A percentile compares a stretch with the other conserved stretches of the same genome.
Evolutionary conservation across 352 stramenopile species (phyloP).

Genomic region (Globisporangium orthogonon): DNA sequence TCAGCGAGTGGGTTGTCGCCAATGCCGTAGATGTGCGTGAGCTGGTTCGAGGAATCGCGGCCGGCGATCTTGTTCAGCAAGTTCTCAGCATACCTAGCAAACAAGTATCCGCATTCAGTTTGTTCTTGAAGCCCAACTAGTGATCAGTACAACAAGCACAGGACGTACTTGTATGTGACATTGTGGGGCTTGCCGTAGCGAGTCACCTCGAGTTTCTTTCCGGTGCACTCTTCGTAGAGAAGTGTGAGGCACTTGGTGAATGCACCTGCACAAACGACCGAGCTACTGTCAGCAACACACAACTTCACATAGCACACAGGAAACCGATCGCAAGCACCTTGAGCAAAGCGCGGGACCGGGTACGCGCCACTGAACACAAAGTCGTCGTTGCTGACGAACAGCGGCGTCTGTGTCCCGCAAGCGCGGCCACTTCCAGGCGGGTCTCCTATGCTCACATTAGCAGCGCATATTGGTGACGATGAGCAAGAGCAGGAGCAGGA

Average conservation of each 20-base stretch:
- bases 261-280: conserved; percentile 22
- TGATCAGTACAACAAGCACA: neutral
- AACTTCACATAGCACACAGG: conserved; percentile 5
- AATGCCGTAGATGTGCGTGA: conserved; percentile 82
- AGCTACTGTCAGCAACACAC: neutral
- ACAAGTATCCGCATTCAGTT: neutral
- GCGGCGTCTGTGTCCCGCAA: conserved; percentile 54
- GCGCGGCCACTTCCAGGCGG: conserved; percentile 50
- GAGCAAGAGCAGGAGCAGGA: neutral
- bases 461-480: neutral
- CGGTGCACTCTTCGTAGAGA: conserved; percentile 64
- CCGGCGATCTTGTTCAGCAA: conserved; percentile 56
- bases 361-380: conserved; percentile 85
- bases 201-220: conserved; percentile 56
- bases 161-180: conserved; percentile 75
- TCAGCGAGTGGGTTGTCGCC: conserved; percentile 86
- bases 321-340: conserved; percentile 25
- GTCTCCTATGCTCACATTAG: conserved; percentile 21
- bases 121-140: neutral
- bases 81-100: conserved; percentile 51
- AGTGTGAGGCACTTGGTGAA: conserved; percentile 75
- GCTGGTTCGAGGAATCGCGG: conserved; percentile 20
- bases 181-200: conserved; percentile 83
- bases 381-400: conserved; percentile 86
- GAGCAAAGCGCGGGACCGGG: conserved; percentile 75